Percentiles rank a stretch among this genome's conserved stretches.
Conservation (phyloP, 805 yeast genomes). For the Pichia paraexigua region DNA sequence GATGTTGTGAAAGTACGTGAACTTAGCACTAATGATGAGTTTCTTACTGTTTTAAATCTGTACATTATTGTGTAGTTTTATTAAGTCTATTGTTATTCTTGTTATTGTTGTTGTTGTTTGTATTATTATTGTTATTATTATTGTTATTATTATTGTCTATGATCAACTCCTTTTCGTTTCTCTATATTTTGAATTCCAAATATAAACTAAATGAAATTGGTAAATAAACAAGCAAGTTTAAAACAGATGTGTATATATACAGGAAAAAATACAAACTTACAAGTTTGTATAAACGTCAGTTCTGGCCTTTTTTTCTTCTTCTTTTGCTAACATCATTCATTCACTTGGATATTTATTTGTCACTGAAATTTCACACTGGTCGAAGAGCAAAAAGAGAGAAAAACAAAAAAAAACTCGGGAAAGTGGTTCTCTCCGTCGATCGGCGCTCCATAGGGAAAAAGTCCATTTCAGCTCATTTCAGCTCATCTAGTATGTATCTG, state of each 20-base stretch:
- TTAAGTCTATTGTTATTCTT: no score
- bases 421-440: background rate
- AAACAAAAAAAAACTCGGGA: background rate
- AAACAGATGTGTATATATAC: background rate
- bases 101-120: background rate
- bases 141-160: background rate
- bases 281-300: background rate
- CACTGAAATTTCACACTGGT: background rate
- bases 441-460: background rate
- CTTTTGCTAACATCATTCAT: no score
- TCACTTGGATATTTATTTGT: background rate
- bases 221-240: background rate
- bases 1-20: background rate
- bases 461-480: background rate
- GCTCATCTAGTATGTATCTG: no score
- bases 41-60: conserved; percentile 3
- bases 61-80: conserved; percentile 1
- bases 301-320: background rate
- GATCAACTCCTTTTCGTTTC: background rate
- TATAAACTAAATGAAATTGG: background rate
- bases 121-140: background rate
- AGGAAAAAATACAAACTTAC: background rate
- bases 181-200: background rate
- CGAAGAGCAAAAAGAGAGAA: background rate
- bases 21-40: conserved; percentile 1